Conservation (phyloP, 768 basidiomycete genomes). For the Boletus eberwhitei region DNA sequence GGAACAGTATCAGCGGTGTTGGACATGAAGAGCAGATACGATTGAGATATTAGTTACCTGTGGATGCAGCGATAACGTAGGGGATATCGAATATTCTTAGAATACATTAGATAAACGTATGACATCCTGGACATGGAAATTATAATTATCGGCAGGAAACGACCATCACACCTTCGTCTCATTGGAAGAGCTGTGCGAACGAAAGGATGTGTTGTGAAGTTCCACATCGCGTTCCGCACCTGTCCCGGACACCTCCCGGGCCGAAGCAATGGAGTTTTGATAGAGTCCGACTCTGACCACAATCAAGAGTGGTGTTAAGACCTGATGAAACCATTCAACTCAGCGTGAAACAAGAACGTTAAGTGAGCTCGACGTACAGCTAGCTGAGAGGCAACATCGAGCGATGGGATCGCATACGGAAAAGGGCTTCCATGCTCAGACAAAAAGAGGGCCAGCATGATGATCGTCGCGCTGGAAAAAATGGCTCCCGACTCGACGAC, state of each 20-base stretch:
- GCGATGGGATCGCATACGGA: conserved; percentile 11
- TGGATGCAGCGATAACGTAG: not conserved
- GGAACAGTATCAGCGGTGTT: not conserved
- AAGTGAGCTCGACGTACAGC: conserved; percentile 8
- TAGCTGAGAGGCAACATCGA: conserved; percentile 18
- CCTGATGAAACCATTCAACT: not conserved
- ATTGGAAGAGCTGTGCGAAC: not conserved
- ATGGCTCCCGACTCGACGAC: conserved; percentile 20
- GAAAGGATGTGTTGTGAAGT: not conserved
- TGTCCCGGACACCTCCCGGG: not conserved
- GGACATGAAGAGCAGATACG: not conserved
- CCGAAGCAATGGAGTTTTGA: not conserved
- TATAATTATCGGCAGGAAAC: not conserved
- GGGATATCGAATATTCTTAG: too few species aligned
- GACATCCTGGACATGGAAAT: not conserved
- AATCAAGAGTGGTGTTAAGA: conserved; percentile 17
- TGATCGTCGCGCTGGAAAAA: conserved; percentile 15
- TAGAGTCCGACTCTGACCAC: conserved; percentile 15
- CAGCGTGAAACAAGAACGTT: not conserved
- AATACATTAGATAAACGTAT: too few species aligned
- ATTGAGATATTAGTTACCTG: too few species aligned
- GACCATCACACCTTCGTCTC: not conserved
- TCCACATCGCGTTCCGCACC: not conserved
- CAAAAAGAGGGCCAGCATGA: conserved; percentile 15
- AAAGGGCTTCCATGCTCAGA: conserved; percentile 6